Conservation (phyloP, 1,139 yeast genomes). For the Taphrina communis region DNA sequence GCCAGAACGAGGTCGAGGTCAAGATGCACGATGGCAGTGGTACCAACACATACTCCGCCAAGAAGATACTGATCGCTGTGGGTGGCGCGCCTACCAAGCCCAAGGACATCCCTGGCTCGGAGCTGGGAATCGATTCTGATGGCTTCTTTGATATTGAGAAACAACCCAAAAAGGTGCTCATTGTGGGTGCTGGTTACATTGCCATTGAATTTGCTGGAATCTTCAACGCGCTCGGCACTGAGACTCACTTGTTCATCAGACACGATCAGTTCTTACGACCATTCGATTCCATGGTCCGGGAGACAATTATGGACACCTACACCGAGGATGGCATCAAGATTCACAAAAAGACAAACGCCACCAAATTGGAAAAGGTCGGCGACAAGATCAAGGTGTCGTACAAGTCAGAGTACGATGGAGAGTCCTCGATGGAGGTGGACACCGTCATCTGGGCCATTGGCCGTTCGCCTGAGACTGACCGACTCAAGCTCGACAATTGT, state of each 20-base stretch:
- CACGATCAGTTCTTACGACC: constrained; percentile 87
- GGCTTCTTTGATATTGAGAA: constrained; percentile 80
- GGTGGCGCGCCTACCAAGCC: constrained; percentile 89
- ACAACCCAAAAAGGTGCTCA: constrained; percentile 90
- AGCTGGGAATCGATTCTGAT: constrained; percentile 84
- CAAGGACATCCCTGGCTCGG: constrained; percentile 72
- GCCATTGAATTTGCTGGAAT: constrained; percentile 96
- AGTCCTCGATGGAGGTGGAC: constrained; percentile 68
- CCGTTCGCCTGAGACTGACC: constrained; percentile 72
- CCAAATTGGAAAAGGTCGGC: constrained; percentile 59
- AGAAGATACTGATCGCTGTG: constrained; percentile 83
- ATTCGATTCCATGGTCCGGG: constrained; percentile 82
- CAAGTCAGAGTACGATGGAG: constrained; percentile 55
- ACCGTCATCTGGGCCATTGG: constrained; percentile 92
- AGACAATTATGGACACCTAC: constrained; percentile 78
- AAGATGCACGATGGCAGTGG: constrained; percentile 58
- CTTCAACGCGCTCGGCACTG: constrained; percentile 84
- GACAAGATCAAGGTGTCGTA: constrained; percentile 68
- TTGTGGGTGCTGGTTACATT: constrained; percentile 98
- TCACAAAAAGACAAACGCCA: constrained; percentile 65
- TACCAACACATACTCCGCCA: constrained; percentile 71
- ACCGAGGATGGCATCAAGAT: constrained; percentile 78
- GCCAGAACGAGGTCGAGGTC: constrained; percentile 72
- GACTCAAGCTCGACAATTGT: constrained; percentile 72
- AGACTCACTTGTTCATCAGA: constrained; percentile 85